phyloP scores from a whole-genome alignment of 768 basidiomycete genomes.

The Sporobolomyces roseus region DNA sequence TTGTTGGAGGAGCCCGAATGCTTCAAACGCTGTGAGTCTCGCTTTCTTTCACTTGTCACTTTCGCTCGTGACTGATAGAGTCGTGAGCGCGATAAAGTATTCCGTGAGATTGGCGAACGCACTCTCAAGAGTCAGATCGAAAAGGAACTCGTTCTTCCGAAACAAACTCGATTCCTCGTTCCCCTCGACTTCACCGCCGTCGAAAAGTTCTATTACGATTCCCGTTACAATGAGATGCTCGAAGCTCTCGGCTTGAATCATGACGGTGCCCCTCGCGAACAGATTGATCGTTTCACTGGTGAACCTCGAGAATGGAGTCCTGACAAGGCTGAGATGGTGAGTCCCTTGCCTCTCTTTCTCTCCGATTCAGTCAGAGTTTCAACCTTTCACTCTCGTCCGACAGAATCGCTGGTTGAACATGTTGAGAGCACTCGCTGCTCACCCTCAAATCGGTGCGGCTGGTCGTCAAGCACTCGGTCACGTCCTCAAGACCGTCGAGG shows the following conservation, averaged over 20 bases:
- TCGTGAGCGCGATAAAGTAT: constrained; percentile 40
- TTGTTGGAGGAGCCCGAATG: constrained; percentile 26
- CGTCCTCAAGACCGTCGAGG: constrained; percentile 40
- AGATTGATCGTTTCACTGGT: not conserved
- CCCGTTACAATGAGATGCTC: constrained; percentile 24
- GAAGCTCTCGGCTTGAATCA: constrained; percentile 13
- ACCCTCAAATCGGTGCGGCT: constrained; percentile 31
- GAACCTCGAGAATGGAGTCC: not conserved
- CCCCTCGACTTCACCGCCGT: constrained; percentile 49
- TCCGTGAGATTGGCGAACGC: constrained; percentile 47
- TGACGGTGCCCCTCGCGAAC: constrained; percentile 16
- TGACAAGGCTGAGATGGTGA: constrained; percentile 31
- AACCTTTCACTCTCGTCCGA: not conserved
- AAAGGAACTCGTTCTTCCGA: constrained; percentile 48
- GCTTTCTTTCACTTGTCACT: not conserved
- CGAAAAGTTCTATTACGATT: constrained; percentile 37
- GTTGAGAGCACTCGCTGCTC: constrained; percentile 33
- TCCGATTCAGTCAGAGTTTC: not conserved
- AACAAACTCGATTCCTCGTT: constrained; percentile 47
- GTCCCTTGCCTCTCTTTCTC: not conserved
- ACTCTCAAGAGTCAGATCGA: constrained; percentile 47
- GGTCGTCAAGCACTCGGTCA: constrained; percentile 19
- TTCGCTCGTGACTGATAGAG: not conserved
- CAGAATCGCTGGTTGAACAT: constrained; percentile 38
- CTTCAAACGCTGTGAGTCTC: constrained; percentile 27